Evolutionary conservation across 2,329 filamentous ascomycete species (phyloP), one percentile per base, ranked within the genome.

Genomic region (Diplodia scrobiculata): DNA sequence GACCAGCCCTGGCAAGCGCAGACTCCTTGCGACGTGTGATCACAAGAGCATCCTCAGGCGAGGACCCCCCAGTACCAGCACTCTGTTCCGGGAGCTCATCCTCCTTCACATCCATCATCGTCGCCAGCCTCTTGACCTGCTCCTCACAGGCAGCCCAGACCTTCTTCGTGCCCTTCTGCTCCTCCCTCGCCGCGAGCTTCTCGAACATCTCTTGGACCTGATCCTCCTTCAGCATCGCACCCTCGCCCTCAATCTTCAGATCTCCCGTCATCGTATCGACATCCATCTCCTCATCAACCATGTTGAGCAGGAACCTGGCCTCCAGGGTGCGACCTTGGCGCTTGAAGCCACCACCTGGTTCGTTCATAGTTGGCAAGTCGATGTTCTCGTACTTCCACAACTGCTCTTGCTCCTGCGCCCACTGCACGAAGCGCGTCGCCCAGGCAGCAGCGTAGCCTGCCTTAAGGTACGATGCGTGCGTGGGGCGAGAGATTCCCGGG

Each of bases 321-420:
- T 67, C 47, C 63, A 54, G n/a, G 5, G 38, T 48, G n/a, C 59
- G 60, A 17, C 58, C 63, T 50, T 10, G 21, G 19, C 47, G 17
- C 62, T 51, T 66, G n/a, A 51, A 19, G 13, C 64, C 64, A 25
- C 47, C 36, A n/a, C 53, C 45, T 13, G 17, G 17, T 19, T 25
- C n/a, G 10, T 32, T 3, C 11, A 19, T 34, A 4, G 47, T 34
- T 5, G 47, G 29, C 25, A 41, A 13, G 45, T 66, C 54, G 9
- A 34, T 19, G 4, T 66, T 38, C 11, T 59, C 34, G 41, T 25
- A 66, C 19, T 47, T 21, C 41, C 41, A 51, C 29, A 66, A 11
- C 64, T 66, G 52, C n/a, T 41, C 36, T 36, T 51, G 48, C 66
- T 67, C 54, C 21, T 62, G 45, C 3, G 66, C 63, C 62, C 63